These are phyloP conservation scores for Verbena officinalis DNA, from an alignment of 257 asterid genomes.

Conservation along the genomic window DNA sequence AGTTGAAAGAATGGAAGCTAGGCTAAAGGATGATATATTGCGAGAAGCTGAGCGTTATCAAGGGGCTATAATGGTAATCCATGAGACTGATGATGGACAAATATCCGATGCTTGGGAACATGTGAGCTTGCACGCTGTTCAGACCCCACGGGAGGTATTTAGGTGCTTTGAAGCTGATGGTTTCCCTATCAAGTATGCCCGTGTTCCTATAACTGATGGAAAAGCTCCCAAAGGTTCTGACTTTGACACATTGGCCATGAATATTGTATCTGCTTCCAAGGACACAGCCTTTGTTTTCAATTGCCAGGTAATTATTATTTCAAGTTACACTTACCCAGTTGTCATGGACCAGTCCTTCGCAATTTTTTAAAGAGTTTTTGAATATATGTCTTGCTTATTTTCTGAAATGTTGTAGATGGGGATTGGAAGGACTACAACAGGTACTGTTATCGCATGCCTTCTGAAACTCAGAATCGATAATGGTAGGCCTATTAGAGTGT, in stretches of 20 bases:
- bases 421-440: conserved; percentile 95
- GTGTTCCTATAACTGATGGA: conserved; percentile 98
- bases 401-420: conserved; percentile 71
- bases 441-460: conserved; percentile 97
- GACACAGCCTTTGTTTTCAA: conserved; percentile 94
- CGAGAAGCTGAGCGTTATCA: conserved; percentile 88
- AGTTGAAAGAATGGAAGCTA: conserved; percentile 96
- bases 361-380: conserved; percentile 22
- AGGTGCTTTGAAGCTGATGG: conserved; percentile 79
- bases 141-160: conserved; percentile 95
- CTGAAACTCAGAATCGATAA: conserved; percentile 81
- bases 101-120: conserved; percentile 95
- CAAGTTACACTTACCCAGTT: conserved; percentile 22
- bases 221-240: conserved; percentile 99
- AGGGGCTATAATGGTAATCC: conserved; percentile 95
- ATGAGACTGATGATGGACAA: conserved; percentile 87
- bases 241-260: conserved; percentile 75
- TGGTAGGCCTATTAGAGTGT: conserved; percentile 85
- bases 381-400: conserved; percentile 2
- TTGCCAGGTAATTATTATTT: conserved; percentile 71
- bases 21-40: conserved; percentile 92
- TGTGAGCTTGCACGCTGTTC: conserved; percentile 70
- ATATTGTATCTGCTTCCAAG: conserved; percentile 88
- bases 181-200: conserved; percentile 89
- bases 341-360: conserved; percentile 15